phyloP scores from a whole-genome alignment of 192 early-diverging fungal genomes.

The Allomyces macrogynus region DNA sequence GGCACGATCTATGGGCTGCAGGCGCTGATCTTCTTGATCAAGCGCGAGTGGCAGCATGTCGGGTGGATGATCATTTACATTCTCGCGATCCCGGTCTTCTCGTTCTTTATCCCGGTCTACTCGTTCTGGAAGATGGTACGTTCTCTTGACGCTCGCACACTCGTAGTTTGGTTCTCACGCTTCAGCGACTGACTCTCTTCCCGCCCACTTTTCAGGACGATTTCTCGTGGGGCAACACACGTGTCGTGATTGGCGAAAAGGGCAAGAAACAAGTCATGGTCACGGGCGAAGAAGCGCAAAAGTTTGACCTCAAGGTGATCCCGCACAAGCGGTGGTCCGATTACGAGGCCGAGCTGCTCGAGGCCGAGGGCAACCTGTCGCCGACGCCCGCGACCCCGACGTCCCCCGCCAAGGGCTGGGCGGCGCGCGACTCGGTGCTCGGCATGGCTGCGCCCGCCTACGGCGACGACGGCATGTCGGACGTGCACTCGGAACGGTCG shows the following conservation, averaged over 20 bases:
- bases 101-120: constrained; percentile 64
- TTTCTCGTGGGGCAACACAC: constrained; percentile 97
- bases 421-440: not conserved
- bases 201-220: constrained; percentile 37
- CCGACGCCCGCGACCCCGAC: too few relatives aligned
- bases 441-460: not conserved
- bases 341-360: constrained; percentile 56
- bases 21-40: constrained; percentile 60
- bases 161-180: too few relatives aligned
- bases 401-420: not conserved
- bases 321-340: constrained; percentile 66
- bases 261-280: constrained; percentile 47
- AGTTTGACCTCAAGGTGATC: constrained; percentile 52
- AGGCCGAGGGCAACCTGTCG: constrained; percentile 11
- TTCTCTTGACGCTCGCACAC: too few relatives aligned
- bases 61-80: constrained; percentile 96
- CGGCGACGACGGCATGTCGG: not conserved
- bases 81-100: constrained; percentile 73
- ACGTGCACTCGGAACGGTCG: not conserved
- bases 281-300: constrained; percentile 47
- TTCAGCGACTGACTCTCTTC: too few relatives aligned
- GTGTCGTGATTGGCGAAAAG: constrained; percentile 70
- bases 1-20: constrained; percentile 77
- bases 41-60: constrained; percentile 77
- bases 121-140: constrained; percentile 75